A percentile compares a stretch with the other conserved stretches of the same genome.
Conservation (phyloP, 192 early-diverging fungal species). For the Coemansia sp. region DNA sequence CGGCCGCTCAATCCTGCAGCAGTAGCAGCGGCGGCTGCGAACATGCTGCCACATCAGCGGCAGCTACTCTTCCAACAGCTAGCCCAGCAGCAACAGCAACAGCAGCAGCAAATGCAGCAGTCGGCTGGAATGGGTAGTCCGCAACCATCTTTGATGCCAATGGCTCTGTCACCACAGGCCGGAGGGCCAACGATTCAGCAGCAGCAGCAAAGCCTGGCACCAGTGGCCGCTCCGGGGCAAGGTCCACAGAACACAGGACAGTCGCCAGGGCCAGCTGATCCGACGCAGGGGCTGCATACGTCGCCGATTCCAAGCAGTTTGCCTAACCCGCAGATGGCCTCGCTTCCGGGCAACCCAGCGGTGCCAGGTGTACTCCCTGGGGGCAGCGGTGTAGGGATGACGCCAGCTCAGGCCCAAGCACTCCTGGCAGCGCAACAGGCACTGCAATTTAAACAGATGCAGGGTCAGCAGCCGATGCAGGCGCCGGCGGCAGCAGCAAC, state of each 20-base stretch:
- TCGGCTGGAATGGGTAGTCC: conserved; percentile 2
- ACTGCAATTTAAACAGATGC: conserved; percentile 33
- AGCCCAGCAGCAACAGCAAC: conserved; percentile 31
- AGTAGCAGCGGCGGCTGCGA: conserved; percentile 16
- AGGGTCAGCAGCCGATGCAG: conserved; percentile 20
- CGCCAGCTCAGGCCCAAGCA: conserved; percentile 23
- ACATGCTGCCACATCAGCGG: conserved; percentile 44
- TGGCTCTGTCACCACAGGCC: conserved; percentile 21
- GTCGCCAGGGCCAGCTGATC: conserved; percentile 15
- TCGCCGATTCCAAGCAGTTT: conserved; percentile 7
- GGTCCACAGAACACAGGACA: neutral
- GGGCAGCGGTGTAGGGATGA: neutral
- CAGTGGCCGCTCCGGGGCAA: conserved; percentile 1
- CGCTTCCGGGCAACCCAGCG: neutral
- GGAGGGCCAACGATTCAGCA: conserved; percentile 7
- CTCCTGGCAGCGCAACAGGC: conserved; percentile 27
- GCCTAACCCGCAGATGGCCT: neutral
- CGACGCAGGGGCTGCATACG: conserved; percentile 1
- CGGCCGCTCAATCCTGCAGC: conserved; percentile 23
- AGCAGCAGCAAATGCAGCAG: conserved; percentile 19
- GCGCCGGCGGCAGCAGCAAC: conserved; percentile 6
- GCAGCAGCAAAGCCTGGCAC: conserved; percentile 24
- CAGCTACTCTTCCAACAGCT: conserved; percentile 38
- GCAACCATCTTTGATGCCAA: conserved; percentile 6
- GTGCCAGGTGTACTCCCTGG: neutral